Percentiles rank a stretch among this genome's conserved stretches.
These are phyloP conservation scores for Chlamydomonas asymmetrica DNA, from an alignment of 139 green algal species.

Conservation along the genomic window DNA sequence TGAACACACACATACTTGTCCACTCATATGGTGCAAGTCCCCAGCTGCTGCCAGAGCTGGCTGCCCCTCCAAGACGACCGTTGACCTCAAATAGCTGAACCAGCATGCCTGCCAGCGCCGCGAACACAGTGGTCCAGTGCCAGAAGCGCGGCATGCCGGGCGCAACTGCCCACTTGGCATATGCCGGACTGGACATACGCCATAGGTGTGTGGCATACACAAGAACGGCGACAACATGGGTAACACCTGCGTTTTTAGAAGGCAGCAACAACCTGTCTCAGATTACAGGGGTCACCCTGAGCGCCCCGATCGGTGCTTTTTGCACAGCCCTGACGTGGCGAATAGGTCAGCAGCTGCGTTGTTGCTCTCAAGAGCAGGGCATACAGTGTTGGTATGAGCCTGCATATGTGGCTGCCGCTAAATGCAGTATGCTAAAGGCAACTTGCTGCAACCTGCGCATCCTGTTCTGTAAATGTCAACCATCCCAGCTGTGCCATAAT, in stretches of 20 bases:
- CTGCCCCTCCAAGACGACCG: background rate
- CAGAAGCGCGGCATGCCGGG: background rate
- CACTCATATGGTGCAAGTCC: slow-evolving; percentile 1
- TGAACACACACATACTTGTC: background rate
- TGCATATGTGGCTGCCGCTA: no score
- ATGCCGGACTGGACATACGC: no score
- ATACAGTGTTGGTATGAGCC: no score
- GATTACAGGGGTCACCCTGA: no score
- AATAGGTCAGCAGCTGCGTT: background rate
- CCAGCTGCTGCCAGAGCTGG: background rate
- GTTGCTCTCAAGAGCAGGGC: no score
- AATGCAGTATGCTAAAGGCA: no score
- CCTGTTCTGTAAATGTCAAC: no score
- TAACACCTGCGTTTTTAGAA: background rate
- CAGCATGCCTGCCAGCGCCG: background rate
- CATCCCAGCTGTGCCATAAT: no score
- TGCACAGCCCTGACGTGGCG: background rate
- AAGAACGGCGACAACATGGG: background rate
- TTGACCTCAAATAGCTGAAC: background rate
- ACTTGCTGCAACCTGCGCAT: no score
- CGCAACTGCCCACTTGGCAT: background rate
- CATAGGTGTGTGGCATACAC: background rate
- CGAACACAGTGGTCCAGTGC: background rate
- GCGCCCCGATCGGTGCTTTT: no score
- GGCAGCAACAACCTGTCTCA: no score